Evolutionary conservation across 1,139 yeast species (phyloP).

Genomic region (Pneumocystis jirovecii): DNA sequence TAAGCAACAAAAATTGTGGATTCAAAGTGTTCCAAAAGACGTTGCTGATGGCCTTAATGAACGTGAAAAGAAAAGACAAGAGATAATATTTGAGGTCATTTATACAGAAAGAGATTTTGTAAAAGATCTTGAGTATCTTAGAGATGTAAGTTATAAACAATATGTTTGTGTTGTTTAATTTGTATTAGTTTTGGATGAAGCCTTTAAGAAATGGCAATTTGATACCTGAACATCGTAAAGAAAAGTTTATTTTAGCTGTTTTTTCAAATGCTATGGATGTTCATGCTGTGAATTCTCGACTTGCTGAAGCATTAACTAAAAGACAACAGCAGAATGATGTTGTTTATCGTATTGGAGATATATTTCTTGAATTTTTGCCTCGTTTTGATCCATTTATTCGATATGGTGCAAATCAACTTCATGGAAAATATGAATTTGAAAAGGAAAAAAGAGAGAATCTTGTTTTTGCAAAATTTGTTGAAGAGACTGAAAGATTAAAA

Average conservation of each 20-base stretch:
- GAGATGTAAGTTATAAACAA: slow-evolving; percentile 33
- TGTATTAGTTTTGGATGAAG: slow-evolving; percentile 53
- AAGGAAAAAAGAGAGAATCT: slow-evolving; percentile 84
- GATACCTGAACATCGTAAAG: slow-evolving; percentile 78
- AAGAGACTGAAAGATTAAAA: slow-evolving; percentile 76
- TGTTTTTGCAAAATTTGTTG: slow-evolving; percentile 79
- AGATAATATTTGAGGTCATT: slow-evolving; percentile 82
- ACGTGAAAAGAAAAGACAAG: slow-evolving; percentile 82
- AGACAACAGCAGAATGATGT: slow-evolving; percentile 83
- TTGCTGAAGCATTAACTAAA: slow-evolving; percentile 78
- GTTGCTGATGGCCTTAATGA: slow-evolving; percentile 68
- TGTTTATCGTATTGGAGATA: slow-evolving; percentile 73
- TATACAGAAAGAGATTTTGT: slow-evolving; percentile 92
- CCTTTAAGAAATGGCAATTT: slow-evolving; percentile 75
- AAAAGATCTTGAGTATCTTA: slow-evolving; percentile 79
- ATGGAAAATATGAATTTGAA: slow-evolving; percentile 91
- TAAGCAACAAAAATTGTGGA: slow-evolving; percentile 83
- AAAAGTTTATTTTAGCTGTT: slow-evolving; percentile 78
- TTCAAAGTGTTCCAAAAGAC: slow-evolving; percentile 74
- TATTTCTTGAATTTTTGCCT: slow-evolving; percentile 69
- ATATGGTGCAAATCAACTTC: slow-evolving; percentile 91
- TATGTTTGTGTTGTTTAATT: neutral
- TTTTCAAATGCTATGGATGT: slow-evolving; percentile 84
- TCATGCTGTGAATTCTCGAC: slow-evolving; percentile 62
- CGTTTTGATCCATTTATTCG: slow-evolving; percentile 82